Base-by-base conservation (phyloP, 1,139 yeast genomes). In the Debaryomycetaceae sp. region DNA sequence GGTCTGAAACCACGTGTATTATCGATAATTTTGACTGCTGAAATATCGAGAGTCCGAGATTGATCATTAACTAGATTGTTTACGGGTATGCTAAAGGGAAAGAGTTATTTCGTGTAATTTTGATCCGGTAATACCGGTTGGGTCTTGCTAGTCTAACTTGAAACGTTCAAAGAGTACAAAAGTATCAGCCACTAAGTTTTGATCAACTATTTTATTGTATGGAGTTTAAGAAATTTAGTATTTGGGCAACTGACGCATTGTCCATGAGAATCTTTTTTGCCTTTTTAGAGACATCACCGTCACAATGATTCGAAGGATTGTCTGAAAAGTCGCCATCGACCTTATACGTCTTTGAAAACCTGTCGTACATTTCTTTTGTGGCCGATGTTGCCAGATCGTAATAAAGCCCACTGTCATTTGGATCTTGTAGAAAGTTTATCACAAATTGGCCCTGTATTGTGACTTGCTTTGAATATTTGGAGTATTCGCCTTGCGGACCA, bases 191-290 rank as follows among this genome's bases (percentile, higher is more conserved):
- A 17, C 20, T 17, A 17, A 17, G 20, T 17, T 17, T 4, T 17
- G 20, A 2, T 17, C 4, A 2, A 17, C 20, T 4, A 2, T 17
- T 17, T 4, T 17, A 17, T 17, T 17, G 20, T 17, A 17, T 17
- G 20, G 20, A 17, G 20, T 4, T 4, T 17, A 17, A 17, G 20
- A 17, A 17, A 17, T 4, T 17, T 17, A 59, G 57, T 3, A 63
- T 55, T 49, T 63, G 66, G 3, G 66, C 65, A 13, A 58, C 62
- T 13, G 66, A 57, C 5, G 58, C 63, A 45, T 62, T 55, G 43
- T 52, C 56, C 53, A 63, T 49, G 34, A 63, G 55, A 14, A 54
- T 45, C 39, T 54, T 51, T 33, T 44, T 49, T 11, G 54, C 48
- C 14, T 50, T 47, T 5, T 50, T 51, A 34, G 24, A 48, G 5